Base-by-base conservation (phyloP, 768 basidiomycete genomes). In the Galerina marginata region DNA sequence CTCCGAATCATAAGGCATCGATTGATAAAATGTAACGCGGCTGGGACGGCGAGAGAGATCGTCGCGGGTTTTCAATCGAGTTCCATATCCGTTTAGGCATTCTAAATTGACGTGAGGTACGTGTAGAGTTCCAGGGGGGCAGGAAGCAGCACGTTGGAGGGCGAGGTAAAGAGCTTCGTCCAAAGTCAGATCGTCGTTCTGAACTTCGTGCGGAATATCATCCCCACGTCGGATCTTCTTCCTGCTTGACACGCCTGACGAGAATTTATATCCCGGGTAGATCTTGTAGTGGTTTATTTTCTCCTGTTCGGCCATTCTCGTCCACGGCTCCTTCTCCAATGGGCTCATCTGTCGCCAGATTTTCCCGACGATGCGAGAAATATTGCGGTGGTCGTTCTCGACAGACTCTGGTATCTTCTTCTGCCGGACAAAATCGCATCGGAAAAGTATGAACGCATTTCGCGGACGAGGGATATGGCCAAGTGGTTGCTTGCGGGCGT, bases 371-470 rank as follows among this genome's bases (percentile, higher is more conserved):
- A 88, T 84, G 54, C 87, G 81, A 3, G 84, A 86, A 54, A 92
- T 82, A 65, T 90, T 88, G 59, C 86, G 83, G 68, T 91, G 88
- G 65, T 91, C 83, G 14, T 79, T 79, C 70, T 90, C 86, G 2
- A 86, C 81, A 43, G 76, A 72, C 9, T 76, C 69, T 0, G 87
- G 84, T 48, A 84, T 77, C 61, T 84, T 81, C 54, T 85, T 80
- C 62, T 89, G 85, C 52, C 84, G 81, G 14, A 89, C 86, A 54
- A 90, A 86, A 69, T 91, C 85, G 69, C 85, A 89, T 43, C 91
- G 83, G 70, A 91, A 93, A 62, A 92, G 82, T 64, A 93, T 91
- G 74, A 93, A 93, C 0, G 90, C 87, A 71, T 92, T 92, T 14
- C 87, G 78, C 0, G 90, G 90, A 26, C 91, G 85, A 15, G 88